phyloP scores from a whole-genome alignment of 1,284 basidiomycete genomes.

The Exobasidium cylindrosporum region DNA sequence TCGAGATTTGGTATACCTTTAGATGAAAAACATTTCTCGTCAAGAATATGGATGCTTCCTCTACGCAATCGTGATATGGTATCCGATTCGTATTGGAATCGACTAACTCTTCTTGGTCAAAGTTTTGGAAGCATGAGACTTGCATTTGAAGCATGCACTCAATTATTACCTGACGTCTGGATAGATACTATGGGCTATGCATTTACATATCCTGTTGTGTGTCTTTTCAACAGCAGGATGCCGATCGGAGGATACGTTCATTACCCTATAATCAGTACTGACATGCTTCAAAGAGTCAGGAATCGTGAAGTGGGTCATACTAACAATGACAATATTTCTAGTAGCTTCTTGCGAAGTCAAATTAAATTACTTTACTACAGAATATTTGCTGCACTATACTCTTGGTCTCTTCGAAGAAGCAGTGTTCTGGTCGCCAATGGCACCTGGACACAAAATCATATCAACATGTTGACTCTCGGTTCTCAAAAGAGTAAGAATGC shows the following conservation, averaged over 20 bases:
- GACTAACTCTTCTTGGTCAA: conserved; percentile 87
- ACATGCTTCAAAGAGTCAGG: conserved; percentile 84
- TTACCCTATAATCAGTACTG: conserved; percentile 87
- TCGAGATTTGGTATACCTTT: conserved; percentile 77
- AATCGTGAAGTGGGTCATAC: conserved; percentile 64
- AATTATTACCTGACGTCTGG: conserved; percentile 79
- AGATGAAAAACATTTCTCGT: conserved; percentile 40
- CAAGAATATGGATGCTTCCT: conserved; percentile 73
- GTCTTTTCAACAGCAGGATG: conserved; percentile 62
- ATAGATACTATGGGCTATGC: conserved; percentile 99
- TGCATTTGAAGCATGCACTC: conserved; percentile 71
- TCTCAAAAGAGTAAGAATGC: not conserved
- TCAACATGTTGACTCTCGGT: conserved; percentile 59
- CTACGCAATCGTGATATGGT: conserved; percentile 70
- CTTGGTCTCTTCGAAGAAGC: conserved; percentile 70
- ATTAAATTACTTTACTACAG: conserved; percentile 84
- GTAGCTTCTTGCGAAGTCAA: conserved; percentile 63
- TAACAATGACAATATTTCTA: conserved; percentile 63
- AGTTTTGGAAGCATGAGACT: conserved; percentile 80
- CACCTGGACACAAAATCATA: conserved; percentile 85
- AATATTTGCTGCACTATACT: conserved; percentile 79
- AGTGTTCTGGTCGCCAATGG: conserved; percentile 84
- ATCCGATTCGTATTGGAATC: conserved; percentile 77
- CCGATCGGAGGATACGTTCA: conserved; percentile 89
- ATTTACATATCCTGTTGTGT: conserved; percentile 79